A percentile compares a stretch with the other conserved stretches of the same genome.
Conservation (phyloP, 2,329 filamentous ascomycete genomes). For the Simplicillium sp. region DNA sequence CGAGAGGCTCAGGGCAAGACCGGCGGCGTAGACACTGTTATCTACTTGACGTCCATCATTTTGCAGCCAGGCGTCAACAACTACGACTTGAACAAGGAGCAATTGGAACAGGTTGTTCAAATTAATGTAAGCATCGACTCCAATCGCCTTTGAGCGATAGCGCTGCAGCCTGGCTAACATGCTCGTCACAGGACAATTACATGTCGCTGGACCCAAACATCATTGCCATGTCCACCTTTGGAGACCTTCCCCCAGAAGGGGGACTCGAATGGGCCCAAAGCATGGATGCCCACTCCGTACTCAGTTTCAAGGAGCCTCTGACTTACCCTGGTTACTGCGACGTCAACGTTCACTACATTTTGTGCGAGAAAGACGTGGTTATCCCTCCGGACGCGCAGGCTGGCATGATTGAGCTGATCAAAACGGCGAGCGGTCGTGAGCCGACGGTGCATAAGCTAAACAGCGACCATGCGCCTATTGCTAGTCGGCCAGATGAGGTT, state of each 20-base stretch:
- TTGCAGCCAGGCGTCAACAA: slow-evolving; percentile 11
- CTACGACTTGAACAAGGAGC: not conserved
- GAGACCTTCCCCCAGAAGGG: not conserved
- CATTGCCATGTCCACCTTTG: not conserved
- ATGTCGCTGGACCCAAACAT: slow-evolving; percentile 1
- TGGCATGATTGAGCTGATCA: slow-evolving; percentile 21
- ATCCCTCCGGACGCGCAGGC: slow-evolving; percentile 21
- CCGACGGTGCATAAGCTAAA: slow-evolving; percentile 26
- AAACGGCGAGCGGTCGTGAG: slow-evolving; percentile 22
- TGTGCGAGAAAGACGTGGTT: slow-evolving; percentile 24
- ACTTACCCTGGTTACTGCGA: slow-evolving; percentile 30
- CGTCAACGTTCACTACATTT: slow-evolving; percentile 26
- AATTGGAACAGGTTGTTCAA: too few species aligned
- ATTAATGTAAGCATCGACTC: too few species aligned
- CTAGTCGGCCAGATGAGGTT: slow-evolving; percentile 15
- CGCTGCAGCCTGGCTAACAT: not conserved
- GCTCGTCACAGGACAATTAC: not conserved
- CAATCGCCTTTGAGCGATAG: too few species aligned
- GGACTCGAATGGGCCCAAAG: not conserved
- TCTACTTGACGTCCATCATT: slow-evolving; percentile 18
- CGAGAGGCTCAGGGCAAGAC: slow-evolving; percentile 16
- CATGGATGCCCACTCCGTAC: not conserved
- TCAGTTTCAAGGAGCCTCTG: slow-evolving; percentile 11
- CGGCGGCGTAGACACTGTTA: slow-evolving; percentile 20
- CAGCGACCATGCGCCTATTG: slow-evolving; percentile 21